Conservation (phyloP, 257 asterid species). For the Verbena officinalis region DNA sequence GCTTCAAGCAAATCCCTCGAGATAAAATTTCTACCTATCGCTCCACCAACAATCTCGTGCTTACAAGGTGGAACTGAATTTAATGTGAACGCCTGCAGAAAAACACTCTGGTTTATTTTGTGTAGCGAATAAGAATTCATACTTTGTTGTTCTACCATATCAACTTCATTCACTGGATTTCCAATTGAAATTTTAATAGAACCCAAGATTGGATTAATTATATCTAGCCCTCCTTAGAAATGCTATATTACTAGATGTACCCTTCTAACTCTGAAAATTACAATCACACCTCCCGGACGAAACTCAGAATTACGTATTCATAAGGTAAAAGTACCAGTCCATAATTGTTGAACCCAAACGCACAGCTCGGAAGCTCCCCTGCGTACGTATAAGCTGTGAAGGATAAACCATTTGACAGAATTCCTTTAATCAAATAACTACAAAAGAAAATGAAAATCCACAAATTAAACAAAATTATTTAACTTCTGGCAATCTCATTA, state of each 20-base stretch:
- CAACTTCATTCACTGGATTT: no score
- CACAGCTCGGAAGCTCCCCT: conserved; percentile 97
- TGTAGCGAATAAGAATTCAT: no score
- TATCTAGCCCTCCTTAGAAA: background rate
- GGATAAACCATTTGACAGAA: conserved; percentile 45
- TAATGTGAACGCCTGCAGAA: conserved; percentile 74
- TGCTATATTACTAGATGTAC: background rate
- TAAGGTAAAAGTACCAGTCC: conserved; percentile 62
- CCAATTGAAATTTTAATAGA: background rate
- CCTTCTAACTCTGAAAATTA: background rate
- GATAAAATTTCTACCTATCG: conserved; percentile 77
- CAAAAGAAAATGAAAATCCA: background rate
- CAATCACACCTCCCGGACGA: background rate
- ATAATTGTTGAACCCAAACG: conserved; percentile 77
- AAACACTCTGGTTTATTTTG: conserved; percentile 4
- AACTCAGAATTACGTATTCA: background rate
- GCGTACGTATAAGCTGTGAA: conserved; percentile 94
- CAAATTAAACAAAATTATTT: background rate
- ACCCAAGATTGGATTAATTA: background rate
- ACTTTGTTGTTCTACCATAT: no score
- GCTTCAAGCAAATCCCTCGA: conserved; percentile 87
- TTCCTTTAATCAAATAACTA: conserved; percentile 70
- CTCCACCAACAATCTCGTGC: conserved; percentile 73
- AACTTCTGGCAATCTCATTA: background rate
- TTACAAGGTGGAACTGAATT: conserved; percentile 81